Base-by-base conservation (phyloP, 2,329 filamentous ascomycete genomes). In the Colletotrichum brevisporum region DNA sequence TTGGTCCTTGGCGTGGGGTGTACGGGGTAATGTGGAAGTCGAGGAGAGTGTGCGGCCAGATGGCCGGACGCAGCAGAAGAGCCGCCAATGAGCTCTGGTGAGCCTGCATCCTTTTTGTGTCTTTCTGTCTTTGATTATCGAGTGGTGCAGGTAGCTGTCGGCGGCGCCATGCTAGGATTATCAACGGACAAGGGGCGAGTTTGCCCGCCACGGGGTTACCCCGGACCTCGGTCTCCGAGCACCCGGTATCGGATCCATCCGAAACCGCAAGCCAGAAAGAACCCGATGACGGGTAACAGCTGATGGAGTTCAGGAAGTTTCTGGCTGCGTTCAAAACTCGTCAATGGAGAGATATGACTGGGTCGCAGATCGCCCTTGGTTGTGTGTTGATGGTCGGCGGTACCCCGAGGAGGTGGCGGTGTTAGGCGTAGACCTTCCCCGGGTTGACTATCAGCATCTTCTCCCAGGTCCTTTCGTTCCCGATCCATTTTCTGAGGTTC, bases 401-500 rank as follows among this genome's bases (percentile, higher is more conserved):
- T n/a, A n/a, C n/a, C n/a, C n/a, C n/a, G n/a, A n/a, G n/a, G n/a
- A n/a, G n/a, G n/a, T n/a, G n/a, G n/a, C n/a, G n/a, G n/a, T 31
- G 8, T 9, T 31, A 8, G 8, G 27, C 6, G 27, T 61, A 66
- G 4, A 55, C 12, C 31, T 31, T 47, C 31, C 13, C 4, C 13
- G 64, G 64, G n/a, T 62, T 67, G n/a, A 5, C 16, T 1, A 2
- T 16, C 51, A n/a, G 51, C 9, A 57, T 26, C 10, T 51, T 62
- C 0, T 15, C 10, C 64, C 51, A 67, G 0, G 21, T 24, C 6
- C 56, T 50, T 0, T 24, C 57, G 39, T 43, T 24, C 1, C 36
- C n/a, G 4, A 63, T 10, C 64, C 64, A 63, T 6, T 24, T 15
- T 3, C 31, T 56, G 26, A 63, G 5, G n/a, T 63, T 67, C 18